Base-by-base conservation (phyloP, 805 yeast genomes). In the Zygoascus biomembranicola region DNA sequence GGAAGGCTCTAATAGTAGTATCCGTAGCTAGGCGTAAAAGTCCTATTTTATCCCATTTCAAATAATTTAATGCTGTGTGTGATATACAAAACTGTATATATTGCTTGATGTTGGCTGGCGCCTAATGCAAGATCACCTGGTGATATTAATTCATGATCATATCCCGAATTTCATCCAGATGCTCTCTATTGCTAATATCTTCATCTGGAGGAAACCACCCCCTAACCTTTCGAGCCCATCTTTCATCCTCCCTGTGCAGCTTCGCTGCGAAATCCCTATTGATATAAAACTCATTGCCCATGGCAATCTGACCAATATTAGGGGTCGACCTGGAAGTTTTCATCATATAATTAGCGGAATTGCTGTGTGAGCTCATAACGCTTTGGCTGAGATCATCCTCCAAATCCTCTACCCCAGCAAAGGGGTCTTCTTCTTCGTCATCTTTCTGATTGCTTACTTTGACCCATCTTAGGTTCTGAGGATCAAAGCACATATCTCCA, bases 401-500 rank as follows among this genome's bases (percentile, higher is more conserved):
- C 44, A 73, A 65, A 57, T 79, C 83, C 8, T 78, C 80, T 50
- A 80, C 67, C 45, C 75, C 80, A 42, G 70, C 75, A 57, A 81
- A 78, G 2, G 81, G 78, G 42, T 63, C 66, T 39, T 69, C 73
- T 18, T 42, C 44, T 41, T 71, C 72, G 39, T 67, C 69, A 43
- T 71, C 69, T 3, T 41, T 31, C 4, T 74, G 77, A 1, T 64
- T 55, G 11, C 63, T 69, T 44, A 75, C 56, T 57, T 77, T 79
- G n/a, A 81, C 73, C 88, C 88, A 83, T 55, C 79, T 64, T 64
- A 81, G 64, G 41, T 76, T 75, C 31, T 75, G 77, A 9, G 78
- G 73, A 62, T 82, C 87, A 63, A 79, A 83, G 28, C 74, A 70
- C 88, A 83, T 83, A 57, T 77, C 74, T 1, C 78, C 78, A 6